Evolutionary conservation across 192 early-diverging fungal species (phyloP), one percentile per base, ranked within the genome.

Genomic region (Chytriomyces hyalinus): DNA sequence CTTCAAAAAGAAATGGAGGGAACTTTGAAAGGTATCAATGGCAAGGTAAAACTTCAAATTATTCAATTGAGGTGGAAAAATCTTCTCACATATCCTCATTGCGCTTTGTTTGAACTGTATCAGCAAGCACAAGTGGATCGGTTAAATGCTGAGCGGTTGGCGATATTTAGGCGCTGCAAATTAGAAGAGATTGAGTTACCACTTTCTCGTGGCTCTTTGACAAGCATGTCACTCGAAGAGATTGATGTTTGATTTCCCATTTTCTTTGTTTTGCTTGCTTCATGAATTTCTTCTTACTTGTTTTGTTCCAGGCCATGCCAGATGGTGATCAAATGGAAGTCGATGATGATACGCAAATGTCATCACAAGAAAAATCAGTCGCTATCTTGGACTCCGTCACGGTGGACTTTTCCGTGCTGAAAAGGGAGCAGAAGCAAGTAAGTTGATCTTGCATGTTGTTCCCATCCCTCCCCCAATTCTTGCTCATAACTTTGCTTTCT

Each of bases 131-230:
- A 94, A 65, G 87, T 95, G n/a, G 95, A 97, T 63, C 92, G 93
- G 53, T 62, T 90, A 1, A 86, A 87, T 59, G 92, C 91, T 5
- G 95, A 98, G 48, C 85, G 89, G 57, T 84, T 93, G 1, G 87
- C 92, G 0, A 92, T 98, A 47, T 91, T 97, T 63, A 87, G 95
- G 67, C 84, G 88, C 28, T 98, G 96, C 84, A 97, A 97, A 82
- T 84, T 98, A 61, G 96, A 98, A 74, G 96, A 97, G 57, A 96
- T 99, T 65, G 87, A 91, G 7, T 75, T 99, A 47, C 97, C 96
- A 50, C 85, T 98, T 57, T 66, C 87, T 17, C 83, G 84, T 61
- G 93, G 92, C 15, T 92, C 88, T 10, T 80, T 98, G 80, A 90
- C 92, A 7, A 91, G 93, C 60, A 85, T 97, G 5, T 80, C 92